Evolutionary conservation across 179 eudicot species (phyloP), one percentile per base, ranked within the genome.

Genomic region (Pouteria campechiana): DNA sequence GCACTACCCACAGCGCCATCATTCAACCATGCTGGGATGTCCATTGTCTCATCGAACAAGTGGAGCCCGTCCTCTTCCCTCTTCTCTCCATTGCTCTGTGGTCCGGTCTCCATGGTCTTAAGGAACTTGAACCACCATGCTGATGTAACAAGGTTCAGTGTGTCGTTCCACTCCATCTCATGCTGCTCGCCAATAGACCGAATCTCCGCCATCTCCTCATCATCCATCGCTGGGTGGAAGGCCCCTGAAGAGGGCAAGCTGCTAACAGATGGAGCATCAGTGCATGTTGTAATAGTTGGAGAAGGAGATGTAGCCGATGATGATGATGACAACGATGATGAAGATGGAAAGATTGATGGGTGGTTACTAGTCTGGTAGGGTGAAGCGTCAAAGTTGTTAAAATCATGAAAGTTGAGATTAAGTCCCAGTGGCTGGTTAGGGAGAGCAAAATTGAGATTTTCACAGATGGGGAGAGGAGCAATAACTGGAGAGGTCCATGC

Each of bases 141-240:
- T 32, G 96, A 87, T 21, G 69, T 72, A 1, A 77, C 81, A 58
- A 80, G 42, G 49, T 80, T 78, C 37, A 87, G 14, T 4, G 73
- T 73, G 45, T 87, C 96, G 67, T 76, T 68, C 96, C 86, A 83
- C 56, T 76, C 93, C 59, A 83, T 71, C 61, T 87, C 70, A 47
- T 87, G 72, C 34, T 88, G 76, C 37, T 77, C 84, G 10, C 88
- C 94, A 20, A 88, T 57, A 32, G 72, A 70, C 43, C 74, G 68
- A 3, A 88, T 75, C 72, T 70, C 67, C 0, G 62, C 85, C 62
- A 82, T 72, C 65, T 82, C 93, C 22, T 72, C 75, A 6, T 76
- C 93, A 44, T 79, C 93, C 64, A 82, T 49, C 0, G 60, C 60
- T 7, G 38, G 75, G 33, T 82, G 93, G 56, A 72, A 46, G 19